A percentile compares a stretch with the other conserved stretches of the same genome.
phyloP scores from a whole-genome alignment of 106 monocot species.

The Gastrodia elata region DNA sequence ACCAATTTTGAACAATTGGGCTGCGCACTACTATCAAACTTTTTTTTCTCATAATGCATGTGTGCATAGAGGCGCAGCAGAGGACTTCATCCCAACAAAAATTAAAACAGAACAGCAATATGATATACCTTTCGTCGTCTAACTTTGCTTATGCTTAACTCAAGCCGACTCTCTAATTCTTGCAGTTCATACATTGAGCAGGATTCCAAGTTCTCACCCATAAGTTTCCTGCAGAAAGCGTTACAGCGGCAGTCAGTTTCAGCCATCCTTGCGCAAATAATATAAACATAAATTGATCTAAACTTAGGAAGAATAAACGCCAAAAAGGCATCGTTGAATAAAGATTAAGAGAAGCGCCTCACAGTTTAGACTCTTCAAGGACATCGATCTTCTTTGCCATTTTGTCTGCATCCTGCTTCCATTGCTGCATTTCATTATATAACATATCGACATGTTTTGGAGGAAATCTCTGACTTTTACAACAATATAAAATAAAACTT shows the following conservation, averaged over 20 bases:
- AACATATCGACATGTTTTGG: not conserved
- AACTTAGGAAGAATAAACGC: not conserved
- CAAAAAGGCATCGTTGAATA: not conserved
- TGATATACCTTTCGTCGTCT: constrained; percentile 38
- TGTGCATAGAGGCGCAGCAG: too few relatives aligned
- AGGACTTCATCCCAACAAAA: too few relatives aligned
- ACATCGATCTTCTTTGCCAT: constrained; percentile 33
- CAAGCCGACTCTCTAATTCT: constrained; percentile 38
- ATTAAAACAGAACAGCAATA: not conserved
- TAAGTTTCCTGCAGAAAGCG: constrained; percentile 33
- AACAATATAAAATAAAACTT: not conserved
- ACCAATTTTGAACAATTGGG: too few relatives aligned
- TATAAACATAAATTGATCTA: not conserved
- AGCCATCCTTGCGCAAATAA: not conserved
- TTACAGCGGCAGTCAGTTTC: not conserved
- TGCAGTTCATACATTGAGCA: constrained; percentile 41
- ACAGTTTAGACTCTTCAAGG: constrained; percentile 42
- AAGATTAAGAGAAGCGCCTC: not conserved
- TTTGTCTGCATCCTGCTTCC: constrained; percentile 26
- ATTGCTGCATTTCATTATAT: constrained; percentile 19
- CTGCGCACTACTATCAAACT: too few relatives aligned
- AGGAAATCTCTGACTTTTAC: not conserved
- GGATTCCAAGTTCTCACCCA: constrained; percentile 35
- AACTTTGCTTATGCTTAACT: constrained; percentile 34
- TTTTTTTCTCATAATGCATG: too few relatives aligned